phyloP scores from a whole-genome alignment of 2,329 filamentous ascomycete species.

The Fonsecaea pedrosoi region DNA sequence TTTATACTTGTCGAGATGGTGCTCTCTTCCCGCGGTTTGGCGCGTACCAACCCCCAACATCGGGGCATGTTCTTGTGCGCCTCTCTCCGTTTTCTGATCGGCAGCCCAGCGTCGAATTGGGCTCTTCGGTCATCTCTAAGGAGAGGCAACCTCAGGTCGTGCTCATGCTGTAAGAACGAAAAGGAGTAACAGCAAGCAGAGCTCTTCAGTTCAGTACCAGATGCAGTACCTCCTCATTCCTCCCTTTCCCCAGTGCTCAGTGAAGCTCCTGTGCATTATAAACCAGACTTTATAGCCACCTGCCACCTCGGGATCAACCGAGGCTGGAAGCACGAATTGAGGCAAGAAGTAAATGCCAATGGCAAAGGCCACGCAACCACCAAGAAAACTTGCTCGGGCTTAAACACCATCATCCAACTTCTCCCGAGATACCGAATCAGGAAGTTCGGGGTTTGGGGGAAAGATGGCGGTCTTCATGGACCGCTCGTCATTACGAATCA shows the following conservation, averaged over 20 bases:
- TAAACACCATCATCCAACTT: background rate
- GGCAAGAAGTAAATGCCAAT: background rate
- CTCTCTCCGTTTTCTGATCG: background rate
- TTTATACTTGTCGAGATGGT: too few species aligned
- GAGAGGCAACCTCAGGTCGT: background rate
- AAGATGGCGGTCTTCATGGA: background rate
- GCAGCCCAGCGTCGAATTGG: background rate
- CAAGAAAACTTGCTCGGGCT: slow-evolving; percentile 4
- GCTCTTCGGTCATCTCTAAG: background rate
- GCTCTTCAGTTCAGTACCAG: too few species aligned
- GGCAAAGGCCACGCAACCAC: background rate
- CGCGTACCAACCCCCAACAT: background rate
- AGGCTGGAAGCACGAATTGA: background rate
- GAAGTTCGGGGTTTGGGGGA: slow-evolving; percentile 7
- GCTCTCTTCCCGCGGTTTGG: too few species aligned
- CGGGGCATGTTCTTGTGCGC: background rate
- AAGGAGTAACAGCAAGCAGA: too few species aligned
- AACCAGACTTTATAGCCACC: too few species aligned
- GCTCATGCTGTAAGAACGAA: too few species aligned
- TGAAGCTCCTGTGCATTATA: too few species aligned
- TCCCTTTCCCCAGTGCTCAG: too few species aligned
- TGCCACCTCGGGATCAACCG: background rate
- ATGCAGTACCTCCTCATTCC: too few species aligned
- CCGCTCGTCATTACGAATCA: background rate
- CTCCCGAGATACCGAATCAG: slow-evolving; percentile 16